These are phyloP conservation scores for Linderniella brevidens DNA, from an alignment of 257 asterid genomes.

Conservation along the genomic window DNA sequence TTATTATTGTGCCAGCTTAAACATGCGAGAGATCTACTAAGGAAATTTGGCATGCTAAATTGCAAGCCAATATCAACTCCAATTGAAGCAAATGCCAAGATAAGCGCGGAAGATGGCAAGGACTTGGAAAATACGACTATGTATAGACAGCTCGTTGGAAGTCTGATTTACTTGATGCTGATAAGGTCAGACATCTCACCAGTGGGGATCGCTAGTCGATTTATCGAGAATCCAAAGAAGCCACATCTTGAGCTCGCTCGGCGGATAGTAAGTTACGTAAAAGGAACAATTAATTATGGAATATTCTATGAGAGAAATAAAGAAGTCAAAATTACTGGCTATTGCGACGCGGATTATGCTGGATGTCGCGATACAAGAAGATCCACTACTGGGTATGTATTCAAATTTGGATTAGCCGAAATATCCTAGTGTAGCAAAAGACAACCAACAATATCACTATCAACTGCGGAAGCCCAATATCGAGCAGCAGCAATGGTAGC, in stretches of 20 bases:
- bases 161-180: slow-evolving; percentile 4
- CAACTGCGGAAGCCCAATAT: neutral
- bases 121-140: slow-evolving; percentile 6
- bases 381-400: slow-evolving; percentile 5
- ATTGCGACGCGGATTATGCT: slow-evolving; percentile 3
- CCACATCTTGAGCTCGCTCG: slow-evolving; percentile 6
- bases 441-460: neutral
- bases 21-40: neutral
- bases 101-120: slow-evolving; percentile 2
- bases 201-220: slow-evolving; percentile 2
- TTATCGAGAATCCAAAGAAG: slow-evolving; percentile 10
- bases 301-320: neutral
- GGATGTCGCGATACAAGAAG: slow-evolving; percentile 2
- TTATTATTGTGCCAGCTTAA: neutral
- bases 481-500: neutral
- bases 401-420: neutral
- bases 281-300: slow-evolving; percentile 3
- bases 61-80: neutral
- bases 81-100: slow-evolving; percentile 7
- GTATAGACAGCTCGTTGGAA: slow-evolving; percentile 2
- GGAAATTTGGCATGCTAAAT: slow-evolving; percentile 1
- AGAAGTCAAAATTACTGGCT: slow-evolving; percentile 1
- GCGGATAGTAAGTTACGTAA: neutral
- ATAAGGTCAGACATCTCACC: neutral
- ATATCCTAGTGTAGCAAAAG: neutral